phyloP scores from a whole-genome alignment of 78 protist genomes.

The Monocercomonoides exilis region DNA sequence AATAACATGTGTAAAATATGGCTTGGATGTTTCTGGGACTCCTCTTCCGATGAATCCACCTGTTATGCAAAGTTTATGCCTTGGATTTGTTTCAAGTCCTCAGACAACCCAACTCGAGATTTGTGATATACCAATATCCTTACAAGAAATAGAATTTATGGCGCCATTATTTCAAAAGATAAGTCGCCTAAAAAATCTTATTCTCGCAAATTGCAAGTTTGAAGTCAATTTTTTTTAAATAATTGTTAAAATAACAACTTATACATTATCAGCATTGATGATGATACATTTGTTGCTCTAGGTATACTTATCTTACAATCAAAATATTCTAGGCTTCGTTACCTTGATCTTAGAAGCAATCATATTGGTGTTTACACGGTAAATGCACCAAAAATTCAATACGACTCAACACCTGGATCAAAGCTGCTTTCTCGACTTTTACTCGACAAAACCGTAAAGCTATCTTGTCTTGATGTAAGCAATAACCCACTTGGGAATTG shows the following conservation, averaged over 20 bases:
- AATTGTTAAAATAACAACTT: no score
- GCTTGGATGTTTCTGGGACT: background rate
- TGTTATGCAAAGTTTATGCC: background rate
- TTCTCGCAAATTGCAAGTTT: no score
- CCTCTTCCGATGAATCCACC: background rate
- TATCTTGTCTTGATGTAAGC: background rate
- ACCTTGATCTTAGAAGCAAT: background rate
- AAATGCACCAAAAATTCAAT: background rate
- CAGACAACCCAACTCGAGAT: background rate
- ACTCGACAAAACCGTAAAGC: background rate
- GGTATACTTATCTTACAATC: no score
- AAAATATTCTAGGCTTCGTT: background rate
- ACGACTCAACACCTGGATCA: background rate
- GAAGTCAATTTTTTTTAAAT: no score
- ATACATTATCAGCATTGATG: no score
- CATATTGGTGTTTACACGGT: background rate
- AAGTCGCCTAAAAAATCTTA: no score
- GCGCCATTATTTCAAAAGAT: no score
- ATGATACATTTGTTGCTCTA: no score
- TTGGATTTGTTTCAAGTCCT: background rate
- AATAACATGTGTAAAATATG: no score
- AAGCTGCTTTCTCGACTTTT: background rate
- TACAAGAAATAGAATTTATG: no score
- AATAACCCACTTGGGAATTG: background rate
- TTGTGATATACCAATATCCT: background rate